Base-by-base conservation (phyloP, 1,139 yeast species). In the Blastobotrys apis region DNA sequence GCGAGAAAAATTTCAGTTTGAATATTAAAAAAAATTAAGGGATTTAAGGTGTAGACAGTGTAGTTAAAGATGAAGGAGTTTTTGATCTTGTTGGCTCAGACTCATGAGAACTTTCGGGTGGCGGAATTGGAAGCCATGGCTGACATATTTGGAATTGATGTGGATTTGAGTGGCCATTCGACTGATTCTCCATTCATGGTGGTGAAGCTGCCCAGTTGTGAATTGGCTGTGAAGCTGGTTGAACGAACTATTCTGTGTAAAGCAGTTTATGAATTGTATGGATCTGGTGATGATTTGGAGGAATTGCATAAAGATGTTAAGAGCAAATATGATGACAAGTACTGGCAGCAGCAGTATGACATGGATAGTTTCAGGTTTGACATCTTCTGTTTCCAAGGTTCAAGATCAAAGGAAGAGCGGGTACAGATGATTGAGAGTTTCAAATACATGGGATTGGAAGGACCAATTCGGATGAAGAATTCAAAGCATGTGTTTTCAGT, bases 81-180 rank as follows among this genome's bases (percentile, higher is more conserved):
- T 62, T 65, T 92, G 49, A 71, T 92, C 34, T 78, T 83, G 62
- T 73, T 92, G 61, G 95, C 96, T 5, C 97, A 90, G 63, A 77
- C 82, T 41, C 87, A 86, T 60, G 80, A 84, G 45, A 75, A 77
- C 52, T 92, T 92, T 65, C 73, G 98, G 42, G 63, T 66, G 39
- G 86, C 95, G 0, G 98, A 92, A 63, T 67, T 92, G 34, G 88
- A 84, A 58, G 84, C 97, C 0, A 65, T 92, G 40, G 97, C 97
- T 0, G 79, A 75, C 35, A 63, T 83, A 44, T 66, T 77, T 52
- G 66, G 67, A 13, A 68, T 92, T 5, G 33, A 64, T 0, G 72
- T 84, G 5, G 92, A 87, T 59, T 67, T 88, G 42, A 65, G 77
- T 13, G 59, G 61, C 13, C 90, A 87, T 58, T 69, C 72, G 47